These are phyloP conservation scores for Solanum arcanum DNA, from an alignment of 257 asterid species.

Conservation along the genomic window DNA sequence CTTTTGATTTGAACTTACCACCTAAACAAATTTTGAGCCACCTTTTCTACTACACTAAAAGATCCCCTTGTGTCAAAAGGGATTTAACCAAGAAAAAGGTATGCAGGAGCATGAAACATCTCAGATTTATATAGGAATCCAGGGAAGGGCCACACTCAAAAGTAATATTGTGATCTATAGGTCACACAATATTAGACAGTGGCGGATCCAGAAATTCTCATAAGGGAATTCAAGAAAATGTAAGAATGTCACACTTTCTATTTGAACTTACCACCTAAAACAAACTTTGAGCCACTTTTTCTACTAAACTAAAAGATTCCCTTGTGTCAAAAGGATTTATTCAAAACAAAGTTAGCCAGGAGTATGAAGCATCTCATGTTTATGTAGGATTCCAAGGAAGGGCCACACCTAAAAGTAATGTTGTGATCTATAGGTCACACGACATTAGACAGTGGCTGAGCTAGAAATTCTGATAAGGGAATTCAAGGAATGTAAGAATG, in stretches of 20 bases:
- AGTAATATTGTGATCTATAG: too few relatives aligned
- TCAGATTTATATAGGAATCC: accelerated
- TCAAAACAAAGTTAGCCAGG: neutral
- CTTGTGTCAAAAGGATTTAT: neutral
- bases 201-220: neutral
- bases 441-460: neutral
- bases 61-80: neutral
- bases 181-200: neutral
- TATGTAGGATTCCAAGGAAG: neutral
- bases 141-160: neutral
- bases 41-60: neutral
- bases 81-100: neutral
- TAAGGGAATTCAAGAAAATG: neutral
- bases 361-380: neutral
- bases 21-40: neutral
- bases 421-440: too few relatives aligned
- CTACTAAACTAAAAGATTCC: neutral
- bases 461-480: neutral
- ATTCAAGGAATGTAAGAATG: neutral
- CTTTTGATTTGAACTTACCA: neutral
- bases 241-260: neutral
- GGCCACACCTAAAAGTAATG: neutral
- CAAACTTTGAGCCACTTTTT: neutral
- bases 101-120: neutral
- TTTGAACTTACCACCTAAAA: neutral